A percentile compares a stretch with the other conserved stretches of the same genome.
Evolutionary conservation across 495 filamentous ascomycete species (phyloP).

Genomic region (Tuber umbilicatum): DNA sequence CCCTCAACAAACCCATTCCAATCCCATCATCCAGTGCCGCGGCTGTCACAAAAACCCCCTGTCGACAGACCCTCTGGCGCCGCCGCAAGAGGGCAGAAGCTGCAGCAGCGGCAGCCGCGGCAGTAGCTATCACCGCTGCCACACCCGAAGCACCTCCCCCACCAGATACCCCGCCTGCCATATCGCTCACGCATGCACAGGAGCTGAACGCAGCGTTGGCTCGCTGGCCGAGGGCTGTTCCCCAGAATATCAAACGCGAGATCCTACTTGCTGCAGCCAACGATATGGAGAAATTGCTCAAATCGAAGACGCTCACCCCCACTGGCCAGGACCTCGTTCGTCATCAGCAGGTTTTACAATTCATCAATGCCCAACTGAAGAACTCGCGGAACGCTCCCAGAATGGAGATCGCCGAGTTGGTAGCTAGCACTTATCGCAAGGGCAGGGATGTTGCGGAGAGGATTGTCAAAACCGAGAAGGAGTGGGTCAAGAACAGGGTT

Average conservation of each 20-base stretch:
- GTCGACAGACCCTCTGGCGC: constrained; percentile 26
- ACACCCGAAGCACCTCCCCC: constrained; percentile 14
- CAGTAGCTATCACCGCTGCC: background rate
- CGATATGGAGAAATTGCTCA: constrained; percentile 31
- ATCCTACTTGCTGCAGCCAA: constrained; percentile 22
- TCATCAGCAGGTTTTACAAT: constrained; percentile 28
- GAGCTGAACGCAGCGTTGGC: constrained; percentile 20
- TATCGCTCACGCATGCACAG: constrained; percentile 14
- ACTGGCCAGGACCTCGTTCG: constrained; percentile 29
- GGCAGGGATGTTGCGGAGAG: constrained; percentile 25
- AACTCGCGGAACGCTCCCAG: constrained; percentile 15
- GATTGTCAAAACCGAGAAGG: constrained; percentile 23
- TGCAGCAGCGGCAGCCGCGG: constrained; percentile 1
- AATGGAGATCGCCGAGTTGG: constrained; percentile 23
- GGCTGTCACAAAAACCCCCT: constrained; percentile 3
- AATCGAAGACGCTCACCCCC: constrained; percentile 23
- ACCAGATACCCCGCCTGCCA: constrained; percentile 15
- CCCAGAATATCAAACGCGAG: constrained; percentile 20
- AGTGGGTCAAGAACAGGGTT: constrained; percentile 23
- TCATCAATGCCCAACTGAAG: constrained; percentile 29
- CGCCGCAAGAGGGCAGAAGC: constrained; percentile 27
- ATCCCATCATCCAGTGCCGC: constrained; percentile 1
- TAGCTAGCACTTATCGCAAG: constrained; percentile 27
- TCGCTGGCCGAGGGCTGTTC: constrained; percentile 21
- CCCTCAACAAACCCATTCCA: background rate